phyloP scores from a whole-genome alignment of 176 grass and related monocot genomes.

The Olyra latifolia region DNA sequence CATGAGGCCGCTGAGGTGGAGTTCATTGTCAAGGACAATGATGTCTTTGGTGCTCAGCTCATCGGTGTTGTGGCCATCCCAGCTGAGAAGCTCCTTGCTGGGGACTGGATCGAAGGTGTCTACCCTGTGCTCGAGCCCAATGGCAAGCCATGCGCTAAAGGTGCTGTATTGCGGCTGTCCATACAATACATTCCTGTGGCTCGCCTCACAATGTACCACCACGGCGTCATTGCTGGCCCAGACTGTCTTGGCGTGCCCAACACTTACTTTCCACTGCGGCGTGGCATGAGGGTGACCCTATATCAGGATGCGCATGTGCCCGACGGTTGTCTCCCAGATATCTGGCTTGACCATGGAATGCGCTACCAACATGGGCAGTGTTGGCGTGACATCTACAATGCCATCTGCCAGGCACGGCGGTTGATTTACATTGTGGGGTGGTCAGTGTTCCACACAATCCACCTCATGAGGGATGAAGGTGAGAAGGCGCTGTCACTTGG shows the following conservation, averaged over 20 bases:
- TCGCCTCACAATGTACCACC: constrained; percentile 60
- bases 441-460: constrained; percentile 77
- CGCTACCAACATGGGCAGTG: constrained; percentile 74
- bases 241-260: constrained; percentile 63
- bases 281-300: constrained; percentile 62
- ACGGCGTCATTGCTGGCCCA: constrained; percentile 57
- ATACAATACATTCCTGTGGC: constrained; percentile 70
- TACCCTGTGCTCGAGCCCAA: constrained; percentile 60
- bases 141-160: constrained; percentile 58
- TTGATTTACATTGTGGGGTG: constrained; percentile 83
- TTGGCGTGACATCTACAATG: constrained; percentile 79
- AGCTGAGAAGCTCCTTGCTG: constrained; percentile 42
- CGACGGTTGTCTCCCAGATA: constrained; percentile 62
- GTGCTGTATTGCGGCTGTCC: constrained; percentile 54
- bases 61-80: constrained; percentile 64
- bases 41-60: constrained; percentile 68
- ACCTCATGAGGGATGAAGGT: constrained; percentile 44
- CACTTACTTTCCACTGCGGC: constrained; percentile 75
- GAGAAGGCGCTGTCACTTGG: constrained; percentile 40
- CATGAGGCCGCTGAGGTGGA: constrained; percentile 66
- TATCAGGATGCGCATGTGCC: constrained; percentile 93
- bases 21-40: constrained; percentile 83
- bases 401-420: constrained; percentile 63
- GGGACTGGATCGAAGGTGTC: constrained; percentile 51
- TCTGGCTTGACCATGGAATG: constrained; percentile 64